Conservation (phyloP, 345 rosid genomes). For the Raphanus raphanistrum region DNA sequence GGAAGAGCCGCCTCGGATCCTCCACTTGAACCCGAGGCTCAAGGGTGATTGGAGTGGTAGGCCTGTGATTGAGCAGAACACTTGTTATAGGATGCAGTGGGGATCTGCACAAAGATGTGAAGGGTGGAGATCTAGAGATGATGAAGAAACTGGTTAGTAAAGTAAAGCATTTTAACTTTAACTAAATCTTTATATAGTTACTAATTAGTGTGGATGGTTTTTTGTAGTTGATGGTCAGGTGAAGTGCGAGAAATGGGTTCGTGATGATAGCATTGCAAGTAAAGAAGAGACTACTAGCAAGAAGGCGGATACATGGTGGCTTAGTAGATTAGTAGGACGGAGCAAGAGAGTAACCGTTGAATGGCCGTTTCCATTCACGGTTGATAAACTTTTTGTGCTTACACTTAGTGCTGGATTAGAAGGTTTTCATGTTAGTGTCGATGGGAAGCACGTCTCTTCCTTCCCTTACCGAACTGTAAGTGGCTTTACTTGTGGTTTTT, state of each 20-base stretch:
- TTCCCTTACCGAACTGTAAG: constrained; percentile 89
- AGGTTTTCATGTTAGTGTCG: constrained; percentile 81
- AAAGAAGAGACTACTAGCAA: constrained; percentile 50
- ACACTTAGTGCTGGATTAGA: constrained; percentile 87
- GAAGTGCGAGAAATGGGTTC: constrained; percentile 90
- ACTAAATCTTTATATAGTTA: not conserved
- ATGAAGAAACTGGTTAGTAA: constrained; percentile 76
- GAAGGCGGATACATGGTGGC: constrained; percentile 71
- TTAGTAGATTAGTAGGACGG: constrained; percentile 64
- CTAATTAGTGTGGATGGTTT: constrained; percentile 15
- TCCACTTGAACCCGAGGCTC: constrained; percentile 89
- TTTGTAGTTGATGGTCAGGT: constrained; percentile 71
- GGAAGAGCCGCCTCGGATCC: constrained; percentile 82
- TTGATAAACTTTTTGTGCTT: constrained; percentile 68
- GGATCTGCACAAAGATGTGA: constrained; percentile 73
- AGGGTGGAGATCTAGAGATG: constrained; percentile 73
- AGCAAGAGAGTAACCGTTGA: constrained; percentile 62
- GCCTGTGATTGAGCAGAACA: constrained; percentile 90
- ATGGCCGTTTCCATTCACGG: constrained; percentile 79
- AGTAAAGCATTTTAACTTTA: not conserved
- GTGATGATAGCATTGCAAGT: constrained; percentile 60
- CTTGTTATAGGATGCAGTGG: constrained; percentile 93
- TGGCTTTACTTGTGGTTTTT: constrained; percentile 6
- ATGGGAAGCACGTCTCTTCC: constrained; percentile 82
- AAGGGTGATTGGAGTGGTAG: constrained; percentile 86